A percentile compares a stretch with the other conserved stretches of the same genome.
Evolutionary conservation across 192 early-diverging fungal species (phyloP).

Genomic region (Coemansia sp.): DNA sequence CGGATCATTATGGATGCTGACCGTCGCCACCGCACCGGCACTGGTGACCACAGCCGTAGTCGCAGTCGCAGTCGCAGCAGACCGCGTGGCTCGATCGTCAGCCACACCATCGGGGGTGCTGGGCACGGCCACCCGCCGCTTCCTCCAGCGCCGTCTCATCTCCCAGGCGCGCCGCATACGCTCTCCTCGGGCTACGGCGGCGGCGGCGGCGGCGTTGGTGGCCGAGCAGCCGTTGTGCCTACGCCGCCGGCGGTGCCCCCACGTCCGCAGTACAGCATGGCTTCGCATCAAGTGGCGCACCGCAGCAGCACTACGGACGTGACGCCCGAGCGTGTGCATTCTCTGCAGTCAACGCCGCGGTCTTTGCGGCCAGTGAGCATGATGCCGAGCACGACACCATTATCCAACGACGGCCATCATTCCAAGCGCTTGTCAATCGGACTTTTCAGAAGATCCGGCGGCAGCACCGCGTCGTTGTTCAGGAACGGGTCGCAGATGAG

Average conservation of each 20-base stretch:
- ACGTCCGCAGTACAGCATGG: conserved; percentile 9
- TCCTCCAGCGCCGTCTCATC: background rate
- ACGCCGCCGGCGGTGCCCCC: conserved; percentile 12
- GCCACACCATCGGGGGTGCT: background rate
- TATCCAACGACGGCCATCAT: conserved; percentile 9
- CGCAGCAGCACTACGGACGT: conserved; percentile 36
- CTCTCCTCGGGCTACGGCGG: background rate
- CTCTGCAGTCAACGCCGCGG: conserved; percentile 40
- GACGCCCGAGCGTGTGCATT: conserved; percentile 30
- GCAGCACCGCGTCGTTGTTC: conserved; percentile 39
- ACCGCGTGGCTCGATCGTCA: conserved; percentile 18
- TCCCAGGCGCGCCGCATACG: background rate
- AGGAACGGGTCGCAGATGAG: conserved; percentile 36
- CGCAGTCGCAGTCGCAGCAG: conserved; percentile 33
- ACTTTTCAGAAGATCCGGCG: conserved; percentile 30
- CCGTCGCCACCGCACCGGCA: conserved; percentile 23
- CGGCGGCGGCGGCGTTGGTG: background rate
- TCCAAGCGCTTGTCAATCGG: conserved; percentile 50
- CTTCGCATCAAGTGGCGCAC: conserved; percentile 1
- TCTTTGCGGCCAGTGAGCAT: conserved; percentile 46
- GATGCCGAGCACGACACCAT: conserved; percentile 27
- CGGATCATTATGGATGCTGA: conserved; percentile 40
- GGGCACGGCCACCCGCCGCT: background rate
- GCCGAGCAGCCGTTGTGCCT: background rate
- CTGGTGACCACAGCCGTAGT: conserved; percentile 42